Conservation (phyloP, 345 rosid genomes). For the Sapria himalayana region DNA sequence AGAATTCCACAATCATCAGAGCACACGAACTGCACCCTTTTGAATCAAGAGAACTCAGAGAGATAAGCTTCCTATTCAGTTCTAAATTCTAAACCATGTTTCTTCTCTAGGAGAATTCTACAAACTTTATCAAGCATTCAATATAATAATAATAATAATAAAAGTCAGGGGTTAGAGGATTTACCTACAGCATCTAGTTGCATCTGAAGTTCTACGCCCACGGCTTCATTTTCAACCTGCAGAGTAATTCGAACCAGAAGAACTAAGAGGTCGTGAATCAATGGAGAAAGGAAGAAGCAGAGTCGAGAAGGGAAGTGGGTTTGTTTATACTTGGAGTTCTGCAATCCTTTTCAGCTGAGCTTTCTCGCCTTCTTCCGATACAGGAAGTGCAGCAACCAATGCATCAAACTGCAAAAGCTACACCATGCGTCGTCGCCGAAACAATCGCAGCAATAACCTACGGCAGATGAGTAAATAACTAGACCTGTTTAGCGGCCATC, state of each 20-base stretch:
- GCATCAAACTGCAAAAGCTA: constrained; percentile 52
- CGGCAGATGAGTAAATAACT: too few species aligned
- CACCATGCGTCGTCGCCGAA: too few species aligned
- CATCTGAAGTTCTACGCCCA: constrained; percentile 75
- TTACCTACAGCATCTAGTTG: constrained; percentile 91
- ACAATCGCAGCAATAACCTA: background rate
- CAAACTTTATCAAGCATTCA: too few species aligned
- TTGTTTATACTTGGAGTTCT: constrained; percentile 38
- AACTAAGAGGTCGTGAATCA: background rate
- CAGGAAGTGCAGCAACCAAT: constrained; percentile 75
- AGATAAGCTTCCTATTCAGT: too few species aligned
- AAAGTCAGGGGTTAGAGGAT: background rate
- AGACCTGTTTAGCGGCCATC: constrained; percentile 85
- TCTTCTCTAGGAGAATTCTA: too few species aligned
- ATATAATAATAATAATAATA: too few species aligned
- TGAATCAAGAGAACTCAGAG: too few species aligned
- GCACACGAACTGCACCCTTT: too few species aligned
- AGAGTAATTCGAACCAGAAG: constrained; percentile 1
- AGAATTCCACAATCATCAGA: too few species aligned
- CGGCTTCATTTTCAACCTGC: constrained; percentile 59
- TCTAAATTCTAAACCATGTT: too few species aligned
- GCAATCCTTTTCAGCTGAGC: constrained; percentile 70
- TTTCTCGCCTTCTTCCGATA: constrained; percentile 79
- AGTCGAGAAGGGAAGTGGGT: background rate
- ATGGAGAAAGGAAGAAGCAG: background rate